Evolutionary conservation across 2,329 filamentous ascomycete species (phyloP).

Genomic region (Paradendryphiella salina): DNA sequence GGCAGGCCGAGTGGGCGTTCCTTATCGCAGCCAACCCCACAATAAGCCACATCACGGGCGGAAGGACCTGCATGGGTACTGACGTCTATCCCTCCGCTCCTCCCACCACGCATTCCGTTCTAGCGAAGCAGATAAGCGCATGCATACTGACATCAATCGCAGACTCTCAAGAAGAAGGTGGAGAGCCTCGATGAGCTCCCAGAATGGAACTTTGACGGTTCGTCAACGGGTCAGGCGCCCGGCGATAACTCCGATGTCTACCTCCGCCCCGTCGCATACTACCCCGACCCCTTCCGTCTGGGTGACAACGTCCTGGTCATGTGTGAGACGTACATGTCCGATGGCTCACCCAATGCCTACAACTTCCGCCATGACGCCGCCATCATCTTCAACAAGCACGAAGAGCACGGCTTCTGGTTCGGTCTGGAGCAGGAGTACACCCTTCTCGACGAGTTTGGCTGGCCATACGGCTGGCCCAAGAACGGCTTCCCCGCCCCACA

Average conservation of each 20-base stretch:
- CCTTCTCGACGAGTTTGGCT: constrained; percentile 79
- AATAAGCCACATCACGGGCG: constrained; percentile 33
- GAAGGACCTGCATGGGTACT: constrained; percentile 17
- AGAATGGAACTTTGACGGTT: constrained; percentile 85
- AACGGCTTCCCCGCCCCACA: constrained; percentile 89
- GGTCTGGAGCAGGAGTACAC: constrained; percentile 98
- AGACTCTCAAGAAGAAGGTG: constrained; percentile 67
- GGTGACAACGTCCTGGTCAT: constrained; percentile 93
- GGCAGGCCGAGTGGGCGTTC: constrained; percentile 16
- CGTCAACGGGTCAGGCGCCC: constrained; percentile 87
- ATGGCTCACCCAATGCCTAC: constrained; percentile 96
- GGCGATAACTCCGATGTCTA: constrained; percentile 98
- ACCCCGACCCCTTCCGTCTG: constrained; percentile 87
- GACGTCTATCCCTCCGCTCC: constrained; percentile 10
- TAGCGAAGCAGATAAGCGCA: constrained; percentile 3
- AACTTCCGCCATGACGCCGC: constrained; percentile 93
- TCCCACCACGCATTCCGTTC: constrained; percentile 8
- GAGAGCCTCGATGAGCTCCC: constrained; percentile 66
- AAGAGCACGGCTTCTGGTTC: constrained; percentile 88
- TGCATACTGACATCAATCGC: constrained; percentile 28
- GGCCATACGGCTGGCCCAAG: constrained; percentile 90
- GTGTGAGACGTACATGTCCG: constrained; percentile 89
- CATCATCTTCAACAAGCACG: constrained; percentile 87
- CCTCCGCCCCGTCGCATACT: constrained; percentile 86
- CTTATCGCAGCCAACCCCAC: constrained; percentile 39